Evolutionary conservation across 129 eudicot species (phyloP).

Genomic region (Flaveria linearis): DNA sequence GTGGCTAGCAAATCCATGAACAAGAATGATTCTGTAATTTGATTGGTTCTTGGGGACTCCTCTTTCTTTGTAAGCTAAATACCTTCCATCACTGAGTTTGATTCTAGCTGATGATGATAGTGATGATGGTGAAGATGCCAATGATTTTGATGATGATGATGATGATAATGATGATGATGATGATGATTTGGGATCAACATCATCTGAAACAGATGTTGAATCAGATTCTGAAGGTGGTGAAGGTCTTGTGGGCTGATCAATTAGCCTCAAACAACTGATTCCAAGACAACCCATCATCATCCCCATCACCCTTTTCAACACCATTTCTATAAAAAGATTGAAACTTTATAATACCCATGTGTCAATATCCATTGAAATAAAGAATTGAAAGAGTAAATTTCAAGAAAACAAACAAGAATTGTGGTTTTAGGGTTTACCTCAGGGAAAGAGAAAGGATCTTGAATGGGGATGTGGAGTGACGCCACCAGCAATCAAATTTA

Average conservation of each 20-base stretch:
- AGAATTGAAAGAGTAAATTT: constrained; percentile 30
- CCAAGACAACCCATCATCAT: constrained; percentile 73
- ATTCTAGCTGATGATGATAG: constrained; percentile 38
- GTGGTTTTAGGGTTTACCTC: constrained; percentile 41
- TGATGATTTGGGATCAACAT: constrained; percentile 27
- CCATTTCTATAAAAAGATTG: constrained; percentile 50
- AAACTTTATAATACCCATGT: constrained; percentile 35
- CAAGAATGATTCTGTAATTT: constrained; percentile 62
- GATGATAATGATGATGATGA: background rate
- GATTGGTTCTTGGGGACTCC: constrained; percentile 80
- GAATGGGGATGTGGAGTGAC: constrained; percentile 31
- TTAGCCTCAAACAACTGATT: constrained; percentile 38
- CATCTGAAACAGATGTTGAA: constrained; percentile 33
- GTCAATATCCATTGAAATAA: constrained; percentile 29
- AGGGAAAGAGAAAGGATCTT: constrained; percentile 27
- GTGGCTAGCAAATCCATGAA: constrained; percentile 93
- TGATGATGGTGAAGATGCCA: constrained; percentile 11
- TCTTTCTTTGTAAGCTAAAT: constrained; percentile 71
- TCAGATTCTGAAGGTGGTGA: constrained; percentile 46
- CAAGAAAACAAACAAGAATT: constrained; percentile 28
- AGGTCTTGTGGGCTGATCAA: constrained; percentile 51
- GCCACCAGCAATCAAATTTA: constrained; percentile 19
- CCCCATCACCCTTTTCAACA: constrained; percentile 45
- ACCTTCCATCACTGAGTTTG: constrained; percentile 88
- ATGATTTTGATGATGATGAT: too few species aligned